phyloP scores from a whole-genome alignment of 2,329 filamentous ascomycete species.

The Cytospora piceicola region DNA sequence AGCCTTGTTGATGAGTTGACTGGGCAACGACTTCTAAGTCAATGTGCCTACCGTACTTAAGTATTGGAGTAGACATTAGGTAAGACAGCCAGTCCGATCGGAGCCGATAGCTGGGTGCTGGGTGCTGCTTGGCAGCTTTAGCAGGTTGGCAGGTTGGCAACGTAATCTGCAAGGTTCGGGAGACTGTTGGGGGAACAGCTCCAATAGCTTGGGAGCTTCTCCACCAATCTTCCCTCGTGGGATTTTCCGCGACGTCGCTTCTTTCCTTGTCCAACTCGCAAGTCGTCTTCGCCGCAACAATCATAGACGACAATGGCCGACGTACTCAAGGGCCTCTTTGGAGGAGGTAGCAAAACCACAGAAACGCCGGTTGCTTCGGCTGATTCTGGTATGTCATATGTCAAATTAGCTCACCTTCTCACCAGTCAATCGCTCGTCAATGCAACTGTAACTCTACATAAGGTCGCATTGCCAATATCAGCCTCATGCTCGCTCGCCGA shows the following conservation, averaged over 20 bases:
- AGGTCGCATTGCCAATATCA: neutral
- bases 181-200: conserved; percentile 7
- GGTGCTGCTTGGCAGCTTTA: too few relatives aligned
- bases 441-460: conserved; percentile 1
- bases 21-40: neutral
- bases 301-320: conserved; percentile 51
- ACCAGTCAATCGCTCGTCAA: conserved; percentile 9
- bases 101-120: neutral
- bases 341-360: conserved; percentile 63
- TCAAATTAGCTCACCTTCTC: conserved; percentile 23
- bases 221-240: conserved; percentile 18
- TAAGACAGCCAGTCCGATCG: conserved; percentile 2
- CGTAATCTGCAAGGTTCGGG: neutral
- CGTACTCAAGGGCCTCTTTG: conserved; percentile 70
- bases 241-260: conserved; percentile 24
- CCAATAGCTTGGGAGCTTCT: conserved; percentile 2
- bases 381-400: conserved; percentile 70
- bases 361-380: conserved; percentile 53
- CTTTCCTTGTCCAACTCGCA: conserved; percentile 24
- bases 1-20: conserved; percentile 1
- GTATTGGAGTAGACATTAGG: too few relatives aligned
- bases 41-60: too few relatives aligned
- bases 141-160: neutral
- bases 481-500: neutral
- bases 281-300: conserved; percentile 18